Conservation (phyloP, 768 basidiomycete species). For the Podaxis carcinomalis region DNA sequence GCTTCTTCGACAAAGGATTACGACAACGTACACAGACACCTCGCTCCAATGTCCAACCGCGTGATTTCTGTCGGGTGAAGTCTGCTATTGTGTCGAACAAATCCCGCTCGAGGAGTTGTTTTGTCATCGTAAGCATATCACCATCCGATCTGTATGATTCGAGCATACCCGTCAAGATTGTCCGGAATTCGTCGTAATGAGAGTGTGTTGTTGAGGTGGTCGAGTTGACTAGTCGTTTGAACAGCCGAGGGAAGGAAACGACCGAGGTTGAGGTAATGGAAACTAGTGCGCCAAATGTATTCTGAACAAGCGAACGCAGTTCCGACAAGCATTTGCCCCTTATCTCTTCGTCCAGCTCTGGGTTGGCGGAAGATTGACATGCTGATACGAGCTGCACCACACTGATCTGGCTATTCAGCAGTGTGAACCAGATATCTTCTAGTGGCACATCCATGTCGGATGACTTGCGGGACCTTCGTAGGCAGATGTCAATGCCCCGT, state of each 20-base stretch:
- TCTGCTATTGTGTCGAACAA: constrained; percentile 70
- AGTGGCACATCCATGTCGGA: constrained; percentile 39
- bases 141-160: constrained; percentile 92
- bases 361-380: constrained; percentile 18
- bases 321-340: constrained; percentile 30
- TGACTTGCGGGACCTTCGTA: constrained; percentile 52
- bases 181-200: constrained; percentile 87
- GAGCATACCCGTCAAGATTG: constrained; percentile 91
- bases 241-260: constrained; percentile 87
- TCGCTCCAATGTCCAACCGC: constrained; percentile 58
- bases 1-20: constrained; percentile 30
- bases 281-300: constrained; percentile 79
- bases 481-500: constrained; percentile 65
- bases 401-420: constrained; percentile 78
- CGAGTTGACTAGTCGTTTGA: constrained; percentile 86
- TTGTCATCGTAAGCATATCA: constrained; percentile 83
- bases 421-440: constrained; percentile 88
- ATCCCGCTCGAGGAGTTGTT: constrained; percentile 76
- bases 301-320: constrained; percentile 75
- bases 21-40: constrained; percentile 51
- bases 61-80: constrained; percentile 48
- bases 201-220: constrained; percentile 54
- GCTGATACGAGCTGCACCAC: constrained; percentile 69
- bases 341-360: constrained; percentile 5
- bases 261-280: constrained; percentile 75